Percentiles rank a stretch among this genome's conserved stretches.
Evolutionary conservation across 306 rosid species (phyloP).

Genomic region (Begonia fuchsioides): DNA sequence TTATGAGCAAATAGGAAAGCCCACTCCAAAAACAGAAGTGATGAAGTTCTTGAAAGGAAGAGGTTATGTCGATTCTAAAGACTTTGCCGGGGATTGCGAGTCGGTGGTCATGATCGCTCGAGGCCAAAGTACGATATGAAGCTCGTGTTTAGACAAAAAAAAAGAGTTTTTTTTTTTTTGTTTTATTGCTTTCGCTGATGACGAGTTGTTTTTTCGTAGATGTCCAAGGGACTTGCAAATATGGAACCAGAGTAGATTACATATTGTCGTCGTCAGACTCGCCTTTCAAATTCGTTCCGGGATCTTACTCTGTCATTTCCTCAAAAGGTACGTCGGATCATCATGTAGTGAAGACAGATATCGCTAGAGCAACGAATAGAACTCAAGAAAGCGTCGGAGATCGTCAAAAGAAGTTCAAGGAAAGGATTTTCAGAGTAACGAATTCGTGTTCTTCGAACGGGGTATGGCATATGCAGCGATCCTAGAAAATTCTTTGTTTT

Average conservation of each 20-base stretch:
- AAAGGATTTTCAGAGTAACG: conserved; percentile 30
- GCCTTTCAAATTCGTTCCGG: conserved; percentile 43
- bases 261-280: conserved; percentile 45
- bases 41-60: conserved; percentile 63
- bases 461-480: conserved; percentile 10
- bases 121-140: conserved; percentile 56
- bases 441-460: conserved; percentile 32
- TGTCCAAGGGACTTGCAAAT: conserved; percentile 92
- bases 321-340: conserved; percentile 88
- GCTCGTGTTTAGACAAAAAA: conserved; percentile 1
- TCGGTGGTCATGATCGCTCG: conserved; percentile 76
- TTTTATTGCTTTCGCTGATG: neutral
- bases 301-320: conserved; percentile 66
- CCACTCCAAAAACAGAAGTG: conserved; percentile 61
- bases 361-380: conserved; percentile 19
- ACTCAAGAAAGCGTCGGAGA: conserved; percentile 24
- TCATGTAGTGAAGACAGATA: conserved; percentile 60
- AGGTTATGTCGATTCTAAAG: conserved; percentile 59
- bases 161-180: neutral
- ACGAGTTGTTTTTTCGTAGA: conserved; percentile 18
- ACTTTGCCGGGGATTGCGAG: conserved; percentile 67
- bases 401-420: conserved; percentile 28
- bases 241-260: conserved; percentile 82
- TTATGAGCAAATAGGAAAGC: conserved; percentile 77
- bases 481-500: no score